Evolutionary conservation across 805 yeast genomes (phyloP), one percentile per base, ranked within the genome.

Genomic region (Wickerhamiella sorbophila): DNA sequence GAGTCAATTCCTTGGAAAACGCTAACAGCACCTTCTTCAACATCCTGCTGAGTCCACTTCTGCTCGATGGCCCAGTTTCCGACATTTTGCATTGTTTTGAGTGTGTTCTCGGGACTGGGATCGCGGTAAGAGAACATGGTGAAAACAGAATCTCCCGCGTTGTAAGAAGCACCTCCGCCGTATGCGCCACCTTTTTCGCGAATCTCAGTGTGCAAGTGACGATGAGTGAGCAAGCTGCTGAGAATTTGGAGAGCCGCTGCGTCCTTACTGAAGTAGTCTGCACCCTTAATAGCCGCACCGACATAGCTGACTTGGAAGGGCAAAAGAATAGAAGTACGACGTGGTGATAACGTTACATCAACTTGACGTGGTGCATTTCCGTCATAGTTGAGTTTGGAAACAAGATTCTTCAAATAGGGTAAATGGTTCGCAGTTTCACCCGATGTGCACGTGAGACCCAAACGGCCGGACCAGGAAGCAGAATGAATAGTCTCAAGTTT

Each of bases 131-230:
- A 86, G 62, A 80, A 91, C 62, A 70, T 85, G 27, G 81, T 72
- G 53, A 88, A 74, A 2, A 77, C 52, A 0, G 96, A 97, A 39
- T 81, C 84, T 18, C 83, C 57, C 0, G 88, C 85, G 56, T 79
- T 82, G 58, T 78, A 91, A 5, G 72, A 63, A 4, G 94, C 81
- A 3, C 98, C 98, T 4, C 95, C 97, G 5, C 98, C 98, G 56
- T 91, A 91, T 0, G 98, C 98, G 45, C 98, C 98, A 44, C 95
- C 95, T 54, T 88, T 76, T 56, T 91, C 98, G 50, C 98, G 73
- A 31, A 91, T 76, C 48, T 86, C 94, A 10, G 84, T 73, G 59
- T 91, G 98, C 38, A 91, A 64, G 50, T 82, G 74, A 54, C 81
- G 83, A 61, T 79, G 87, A 0, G 94, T 79, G 50, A 86, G 59